These are phyloP conservation scores for Ettlia oleoabundans DNA, from an alignment of 139 green algal species.

Conservation along the genomic window DNA sequence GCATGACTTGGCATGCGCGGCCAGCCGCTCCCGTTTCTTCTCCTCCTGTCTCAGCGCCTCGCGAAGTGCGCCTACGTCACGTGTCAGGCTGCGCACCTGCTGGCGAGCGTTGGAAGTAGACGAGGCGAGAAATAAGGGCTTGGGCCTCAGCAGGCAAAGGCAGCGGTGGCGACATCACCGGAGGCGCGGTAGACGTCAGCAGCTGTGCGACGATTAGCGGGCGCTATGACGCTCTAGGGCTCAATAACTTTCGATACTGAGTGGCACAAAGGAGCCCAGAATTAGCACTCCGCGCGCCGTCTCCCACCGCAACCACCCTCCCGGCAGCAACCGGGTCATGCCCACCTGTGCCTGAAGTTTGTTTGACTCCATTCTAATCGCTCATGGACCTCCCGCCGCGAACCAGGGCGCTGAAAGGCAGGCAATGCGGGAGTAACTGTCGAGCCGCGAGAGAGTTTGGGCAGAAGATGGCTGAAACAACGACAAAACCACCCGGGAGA, in stretches of 20 bases:
- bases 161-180: neutral
- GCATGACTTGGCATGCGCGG: slow-evolving; percentile 44
- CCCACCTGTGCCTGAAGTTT: neutral
- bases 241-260: too few species aligned
- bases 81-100: slow-evolving; percentile 58
- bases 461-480: too few species aligned
- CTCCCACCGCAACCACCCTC: neutral
- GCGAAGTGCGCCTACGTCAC: slow-evolving; percentile 62
- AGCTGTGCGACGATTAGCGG: too few species aligned
- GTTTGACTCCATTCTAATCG: neutral
- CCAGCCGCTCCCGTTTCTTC: slow-evolving; percentile 56
- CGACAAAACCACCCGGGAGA: too few species aligned
- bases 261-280: too few species aligned
- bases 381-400: neutral
- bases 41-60: slow-evolving; percentile 63
- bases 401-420: neutral
- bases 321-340: neutral
- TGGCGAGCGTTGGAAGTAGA: neutral
- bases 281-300: neutral
- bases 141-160: neutral
- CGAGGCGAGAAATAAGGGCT: neutral
- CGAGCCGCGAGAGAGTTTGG: too few species aligned
- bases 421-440: too few species aligned
- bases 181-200: too few species aligned
- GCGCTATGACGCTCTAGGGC: too few species aligned